Base-by-base conservation (phyloP, 768 basidiomycete genomes). In the Suillus subalutaceus region DNA sequence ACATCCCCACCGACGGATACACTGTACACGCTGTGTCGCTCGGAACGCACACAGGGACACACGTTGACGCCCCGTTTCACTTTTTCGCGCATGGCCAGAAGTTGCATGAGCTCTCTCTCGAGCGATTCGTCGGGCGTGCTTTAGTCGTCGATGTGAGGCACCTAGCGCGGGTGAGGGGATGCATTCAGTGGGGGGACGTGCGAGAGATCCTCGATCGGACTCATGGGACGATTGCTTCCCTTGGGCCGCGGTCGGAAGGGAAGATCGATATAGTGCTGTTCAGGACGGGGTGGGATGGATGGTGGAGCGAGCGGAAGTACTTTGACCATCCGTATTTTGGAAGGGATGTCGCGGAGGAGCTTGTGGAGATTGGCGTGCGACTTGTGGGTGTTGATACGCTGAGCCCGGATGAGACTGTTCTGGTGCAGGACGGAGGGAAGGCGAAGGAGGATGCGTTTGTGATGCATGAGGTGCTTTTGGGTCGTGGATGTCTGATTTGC, bases 61-160 rank as follows among this genome's bases (percentile, higher is more conserved):
- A 93, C 77, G 81, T 93, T 74, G 92, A 93, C 70, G 89, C 91
- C 1, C 92, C 92, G 0, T 86, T 83, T 60, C 92, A 93, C 71
- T 92, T 91, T 78, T 76, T 89, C 75, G 76, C 77, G 5, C 79
- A 83, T 37, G 90, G 88, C 6, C 76, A 77, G 53, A 85, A 85
- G 10, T 80, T 92, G 56, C 86, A 88, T 68, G 79, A 88, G 61
- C 80, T 92, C 57, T 82, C 85, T 12, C 80, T 91, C 9, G 70
- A 78, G 0, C 77, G 81, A 20, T 82, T 91, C 64, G 74, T 90
- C 30, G 86, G 85, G 3, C 84, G 83, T n/a, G 84, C 84, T 0
- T 70, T 85, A 26, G 73, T 90, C 1, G 74, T 90, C 41, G 88
- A 91, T 73, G 70, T 91, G 55, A 80, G 84, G 6, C 71, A 75